A percentile compares a stretch with the other conserved stretches of the same genome.
Evolutionary conservation across 768 basidiomycete species (phyloP).

Genomic region (Neoboletus magnificus): DNA sequence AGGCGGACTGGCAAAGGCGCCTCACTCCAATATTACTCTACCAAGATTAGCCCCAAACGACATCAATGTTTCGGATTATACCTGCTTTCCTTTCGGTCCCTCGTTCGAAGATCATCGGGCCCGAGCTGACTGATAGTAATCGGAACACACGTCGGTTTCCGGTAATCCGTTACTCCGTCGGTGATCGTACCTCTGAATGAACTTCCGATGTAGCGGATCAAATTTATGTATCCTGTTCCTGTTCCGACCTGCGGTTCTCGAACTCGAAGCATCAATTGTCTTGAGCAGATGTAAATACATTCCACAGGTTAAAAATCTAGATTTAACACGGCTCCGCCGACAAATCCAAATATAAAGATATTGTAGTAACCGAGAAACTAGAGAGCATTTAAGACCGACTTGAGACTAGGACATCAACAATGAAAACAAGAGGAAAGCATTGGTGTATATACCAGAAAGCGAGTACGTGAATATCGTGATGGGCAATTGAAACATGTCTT

Average conservation of each 20-base stretch:
- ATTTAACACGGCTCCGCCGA: conserved; percentile 13
- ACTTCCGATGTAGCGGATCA: no score
- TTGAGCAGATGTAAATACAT: neutral
- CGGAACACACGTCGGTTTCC: neutral
- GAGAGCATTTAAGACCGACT: conserved; percentile 5
- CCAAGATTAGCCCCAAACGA: no score
- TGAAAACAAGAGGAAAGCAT: conserved; percentile 14
- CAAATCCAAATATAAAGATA: conserved; percentile 3
- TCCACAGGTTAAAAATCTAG: neutral
- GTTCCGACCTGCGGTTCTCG: neutral
- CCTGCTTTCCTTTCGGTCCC: neutral
- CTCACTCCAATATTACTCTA: no score
- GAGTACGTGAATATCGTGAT: conserved; percentile 12
- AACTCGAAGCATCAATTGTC: neutral
- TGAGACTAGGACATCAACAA: conserved; percentile 5
- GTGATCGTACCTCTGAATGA: neutral
- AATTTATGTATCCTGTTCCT: no score
- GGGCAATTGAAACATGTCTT: conserved; percentile 3
- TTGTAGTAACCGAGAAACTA: neutral
- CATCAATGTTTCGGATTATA: no score
- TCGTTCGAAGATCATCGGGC: neutral
- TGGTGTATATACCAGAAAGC: conserved; percentile 12
- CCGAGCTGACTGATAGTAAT: neutral
- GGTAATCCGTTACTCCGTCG: neutral
- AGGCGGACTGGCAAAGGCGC: no score